Percentiles rank a stretch among this genome's conserved stretches.
phyloP scores from a whole-genome alignment of 371 early-diverging fungal genomes.

The Lichtheimia corymbifera region DNA sequence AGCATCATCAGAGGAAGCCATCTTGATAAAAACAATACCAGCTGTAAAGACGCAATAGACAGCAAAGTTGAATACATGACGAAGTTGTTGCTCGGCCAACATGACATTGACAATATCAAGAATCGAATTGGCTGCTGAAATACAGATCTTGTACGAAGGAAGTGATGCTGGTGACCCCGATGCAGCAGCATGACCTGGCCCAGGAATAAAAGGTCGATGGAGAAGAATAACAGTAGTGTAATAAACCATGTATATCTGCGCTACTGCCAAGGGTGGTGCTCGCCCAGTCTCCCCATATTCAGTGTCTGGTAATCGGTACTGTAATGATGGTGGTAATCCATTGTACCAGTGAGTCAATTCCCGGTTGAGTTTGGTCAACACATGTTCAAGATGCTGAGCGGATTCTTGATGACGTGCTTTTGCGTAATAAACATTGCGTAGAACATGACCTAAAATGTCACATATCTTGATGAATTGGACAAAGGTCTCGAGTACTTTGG shows the following conservation, averaged over 20 bases:
- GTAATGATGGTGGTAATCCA: constrained; percentile 40
- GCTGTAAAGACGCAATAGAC: constrained; percentile 24
- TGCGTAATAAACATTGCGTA: constrained; percentile 48
- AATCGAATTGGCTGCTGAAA: constrained; percentile 41
- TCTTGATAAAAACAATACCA: constrained; percentile 26
- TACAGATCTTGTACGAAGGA: constrained; percentile 45
- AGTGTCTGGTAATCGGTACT: constrained; percentile 29
- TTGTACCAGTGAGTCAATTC: constrained; percentile 47
- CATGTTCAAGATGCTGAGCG: constrained; percentile 29
- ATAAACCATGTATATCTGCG: constrained; percentile 49
- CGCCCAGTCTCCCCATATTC: constrained; percentile 1
- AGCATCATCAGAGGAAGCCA: constrained; percentile 11
- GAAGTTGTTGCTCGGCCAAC: constrained; percentile 15
- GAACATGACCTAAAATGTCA: constrained; percentile 46
- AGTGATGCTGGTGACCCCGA: constrained; percentile 25
- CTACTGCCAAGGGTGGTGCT: constrained; percentile 29
- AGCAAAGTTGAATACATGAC: constrained; percentile 19
- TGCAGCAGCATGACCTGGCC: constrained; percentile 21
- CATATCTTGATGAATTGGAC: constrained; percentile 37
- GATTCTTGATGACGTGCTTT: constrained; percentile 34
- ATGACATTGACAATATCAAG: constrained; percentile 35
- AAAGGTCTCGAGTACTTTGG: constrained; percentile 33
- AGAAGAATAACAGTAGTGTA: constrained; percentile 43
- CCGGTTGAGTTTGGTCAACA: constrained; percentile 38
- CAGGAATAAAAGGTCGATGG: constrained; percentile 47